phyloP scores from a whole-genome alignment of 2,329 filamentous ascomycete species.

The Keithomyces neogunnii region DNA sequence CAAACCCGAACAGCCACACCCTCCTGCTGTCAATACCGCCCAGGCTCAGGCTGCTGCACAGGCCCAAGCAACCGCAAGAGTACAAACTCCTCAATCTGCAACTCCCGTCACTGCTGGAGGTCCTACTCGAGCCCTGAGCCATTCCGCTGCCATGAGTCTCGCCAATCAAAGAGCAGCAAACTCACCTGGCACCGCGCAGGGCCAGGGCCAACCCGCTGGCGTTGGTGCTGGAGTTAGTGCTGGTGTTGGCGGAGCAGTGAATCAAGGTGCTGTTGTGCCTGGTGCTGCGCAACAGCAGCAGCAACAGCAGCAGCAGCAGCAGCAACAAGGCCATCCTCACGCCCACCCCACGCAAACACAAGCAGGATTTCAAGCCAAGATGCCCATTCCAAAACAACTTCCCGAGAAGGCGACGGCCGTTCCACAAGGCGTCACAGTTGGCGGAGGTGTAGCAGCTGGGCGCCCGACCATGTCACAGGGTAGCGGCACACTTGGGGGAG shows the following conservation, averaged over 20 bases:
- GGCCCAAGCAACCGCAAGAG: constrained; percentile 37
- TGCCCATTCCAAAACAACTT: constrained; percentile 76
- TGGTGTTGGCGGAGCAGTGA: constrained; percentile 17
- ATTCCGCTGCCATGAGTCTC: constrained; percentile 40
- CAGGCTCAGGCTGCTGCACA: constrained; percentile 34
- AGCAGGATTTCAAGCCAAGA: constrained; percentile 47
- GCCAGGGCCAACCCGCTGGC: constrained; percentile 18
- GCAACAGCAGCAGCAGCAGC: constrained; percentile 20
- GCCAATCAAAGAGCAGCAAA: constrained; percentile 33
- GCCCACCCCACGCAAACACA: constrained; percentile 39
- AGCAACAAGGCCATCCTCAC: constrained; percentile 35
- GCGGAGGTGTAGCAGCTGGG: constrained; percentile 49
- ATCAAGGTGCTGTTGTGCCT: constrained; percentile 23
- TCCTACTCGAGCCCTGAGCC: constrained; percentile 34
- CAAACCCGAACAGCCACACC: constrained; percentile 25
- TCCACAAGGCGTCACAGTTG: constrained; percentile 65
- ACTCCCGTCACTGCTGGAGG: constrained; percentile 28
- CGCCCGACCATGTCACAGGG: constrained; percentile 82
- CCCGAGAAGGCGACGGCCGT: constrained; percentile 57
- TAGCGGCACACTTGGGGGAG: constrained; percentile 65
- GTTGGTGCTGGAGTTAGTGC: constrained; percentile 12
- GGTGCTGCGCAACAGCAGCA: constrained; percentile 18
- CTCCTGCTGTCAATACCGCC: constrained; percentile 40
- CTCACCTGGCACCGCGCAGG: constrained; percentile 23
- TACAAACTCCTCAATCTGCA: constrained; percentile 41